These are phyloP conservation scores for Arctium lappa DNA, from an alignment of 129 eudicot genomes.

Conservation along the genomic window DNA sequence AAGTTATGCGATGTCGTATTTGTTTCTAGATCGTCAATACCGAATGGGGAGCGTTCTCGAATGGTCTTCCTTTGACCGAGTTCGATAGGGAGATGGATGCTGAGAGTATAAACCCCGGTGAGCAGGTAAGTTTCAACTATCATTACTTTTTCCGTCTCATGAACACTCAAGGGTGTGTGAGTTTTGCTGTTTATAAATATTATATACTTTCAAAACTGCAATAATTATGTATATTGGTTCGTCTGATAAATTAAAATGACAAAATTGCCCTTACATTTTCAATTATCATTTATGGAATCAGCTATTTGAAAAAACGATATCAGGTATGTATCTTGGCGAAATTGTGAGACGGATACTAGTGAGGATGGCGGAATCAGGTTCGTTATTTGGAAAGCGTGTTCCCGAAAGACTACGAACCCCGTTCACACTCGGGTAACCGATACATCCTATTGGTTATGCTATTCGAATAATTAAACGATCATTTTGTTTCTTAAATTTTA, in stretches of 20 bases:
- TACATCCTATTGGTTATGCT: not conserved
- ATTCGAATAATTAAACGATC: not conserved
- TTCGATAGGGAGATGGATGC: constrained; percentile 81
- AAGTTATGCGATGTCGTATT: not conserved
- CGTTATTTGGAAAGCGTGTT: constrained; percentile 53
- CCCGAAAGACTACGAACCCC: constrained; percentile 56
- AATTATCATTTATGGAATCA: constrained; percentile 15
- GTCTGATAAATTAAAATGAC: not conserved
- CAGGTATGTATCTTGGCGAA: constrained; percentile 98
- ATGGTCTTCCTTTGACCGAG: constrained; percentile 75
- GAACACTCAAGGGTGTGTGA: not conserved
- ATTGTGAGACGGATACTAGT: constrained; percentile 77
- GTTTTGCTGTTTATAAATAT: not conserved
- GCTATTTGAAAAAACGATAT: constrained; percentile 80
- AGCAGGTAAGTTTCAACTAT: constrained; percentile 47
- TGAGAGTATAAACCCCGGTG: constrained; percentile 77
- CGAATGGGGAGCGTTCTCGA: constrained; percentile 93
- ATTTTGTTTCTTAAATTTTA: not conserved
- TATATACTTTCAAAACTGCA: not conserved
- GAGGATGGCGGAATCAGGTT: constrained; percentile 57
- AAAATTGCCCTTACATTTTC: not conserved
- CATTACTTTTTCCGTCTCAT: not conserved
- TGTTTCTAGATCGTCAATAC: constrained; percentile 61
- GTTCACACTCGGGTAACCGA: constrained; percentile 57
- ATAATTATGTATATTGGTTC: not conserved